Base-by-base conservation (phyloP, 2,329 filamentous ascomycete genomes). In the Orbilia brochopaga region DNA sequence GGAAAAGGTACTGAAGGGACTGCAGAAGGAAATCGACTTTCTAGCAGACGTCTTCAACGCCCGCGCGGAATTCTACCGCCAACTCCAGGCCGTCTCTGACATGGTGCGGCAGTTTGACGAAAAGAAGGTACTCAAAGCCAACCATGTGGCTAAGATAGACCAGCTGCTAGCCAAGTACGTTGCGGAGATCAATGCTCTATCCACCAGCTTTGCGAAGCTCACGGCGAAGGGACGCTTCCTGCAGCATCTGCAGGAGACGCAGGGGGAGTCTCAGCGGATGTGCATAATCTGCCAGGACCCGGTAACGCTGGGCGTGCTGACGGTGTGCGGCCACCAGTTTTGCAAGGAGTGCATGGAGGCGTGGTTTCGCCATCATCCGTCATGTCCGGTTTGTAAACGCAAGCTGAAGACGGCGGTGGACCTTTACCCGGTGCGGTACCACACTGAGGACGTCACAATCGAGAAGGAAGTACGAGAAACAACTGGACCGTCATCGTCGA, bases 71-170 rank as follows among this genome's bases (percentile, higher is more conserved):
- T 97, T 92, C 78, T 97, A 97, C 78, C 87, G 89, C 3, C 92
- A 97, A 77, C 83, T 97, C 10, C 94, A 97, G 78, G 85, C 86
- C 24, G 87, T 97, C n/a, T 97, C 92, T 0, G 93, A 97, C 77
- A 90, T 87, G 17, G 91, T 97, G 0, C 85, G 86, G 3, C 88
- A 89, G 0, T 90, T 90, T 19, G 75, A 80, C 13, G 78, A 80
- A 44, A 87, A 89, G 77, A 78, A 84, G 1, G 79, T 78, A 0
- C 79, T 86, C n/a, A 81, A 82, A 24, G 82, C 81, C 10, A 87
- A 85, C 69, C 80, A 96, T 15, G 84, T 85, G 1, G 80, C 83
- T 1, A 81, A 87, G 1, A 86, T 88, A 1, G 55, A 60, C 10
- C 48, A 13, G 1, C 56, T 72, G 0, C 40, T 57, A 42, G 60